A percentile compares a stretch with the other conserved stretches of the same genome.
These are phyloP conservation scores for Nadsonia commutata DNA, from an alignment of 1,139 yeast species.

Conservation along the genomic window DNA sequence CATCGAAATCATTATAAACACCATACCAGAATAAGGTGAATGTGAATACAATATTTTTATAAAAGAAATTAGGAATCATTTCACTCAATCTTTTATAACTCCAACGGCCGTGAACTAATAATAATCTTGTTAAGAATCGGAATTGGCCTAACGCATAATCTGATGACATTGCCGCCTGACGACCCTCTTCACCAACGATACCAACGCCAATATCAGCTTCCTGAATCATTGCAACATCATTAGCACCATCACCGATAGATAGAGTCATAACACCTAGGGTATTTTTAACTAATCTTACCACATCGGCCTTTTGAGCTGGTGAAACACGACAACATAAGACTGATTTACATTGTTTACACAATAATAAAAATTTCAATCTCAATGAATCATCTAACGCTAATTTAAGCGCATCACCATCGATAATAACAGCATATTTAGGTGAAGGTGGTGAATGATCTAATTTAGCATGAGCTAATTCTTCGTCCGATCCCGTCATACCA, in stretches of 20 bases:
- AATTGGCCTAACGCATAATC: conserved; percentile 97
- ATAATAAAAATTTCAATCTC: conserved; percentile 43
- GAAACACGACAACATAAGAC: conserved; percentile 98
- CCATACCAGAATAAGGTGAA: conserved; percentile 91
- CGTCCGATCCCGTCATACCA: conserved; percentile 42
- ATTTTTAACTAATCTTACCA: conserved; percentile 73
- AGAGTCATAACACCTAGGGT: conserved; percentile 75
- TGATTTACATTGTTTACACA: conserved; percentile 87
- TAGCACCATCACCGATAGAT: conserved; percentile 97
- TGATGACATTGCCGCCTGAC: conserved; percentile 98
- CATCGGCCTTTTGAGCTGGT: conserved; percentile 94
- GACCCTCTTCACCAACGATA: conserved; percentile 95
- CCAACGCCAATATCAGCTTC: conserved; percentile 98
- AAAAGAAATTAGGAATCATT: conserved; percentile 87
- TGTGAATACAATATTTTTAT: conserved; percentile 81
- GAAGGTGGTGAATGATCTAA: conserved; percentile 65
- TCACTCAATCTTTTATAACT: conserved; percentile 82
- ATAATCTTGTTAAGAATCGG: conserved; percentile 59
- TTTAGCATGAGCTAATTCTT: conserved; percentile 44
- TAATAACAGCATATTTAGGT: conserved; percentile 64
- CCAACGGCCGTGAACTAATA: conserved; percentile 94
- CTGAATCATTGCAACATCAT: conserved; percentile 97
- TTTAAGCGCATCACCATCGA: conserved; percentile 85
- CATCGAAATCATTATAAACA: conserved; percentile 71
- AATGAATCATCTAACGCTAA: conserved; percentile 38